Evolutionary conservation across 495 filamentous ascomycete genomes (phyloP), one percentile per base, ranked within the genome.

Genomic region (Lasiosphaeria ovina): DNA sequence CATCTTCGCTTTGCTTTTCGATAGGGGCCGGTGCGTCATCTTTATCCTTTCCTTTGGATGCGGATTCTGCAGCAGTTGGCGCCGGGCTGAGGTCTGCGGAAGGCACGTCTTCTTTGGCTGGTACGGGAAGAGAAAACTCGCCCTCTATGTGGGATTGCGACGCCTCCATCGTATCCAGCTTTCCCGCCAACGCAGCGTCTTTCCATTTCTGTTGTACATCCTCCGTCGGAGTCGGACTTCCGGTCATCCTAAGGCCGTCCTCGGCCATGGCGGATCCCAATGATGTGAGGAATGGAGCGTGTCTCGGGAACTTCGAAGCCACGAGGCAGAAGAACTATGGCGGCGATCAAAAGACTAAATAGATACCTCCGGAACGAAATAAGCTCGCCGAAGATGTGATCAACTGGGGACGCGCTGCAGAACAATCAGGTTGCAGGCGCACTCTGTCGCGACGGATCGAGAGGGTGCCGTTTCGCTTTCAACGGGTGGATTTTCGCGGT

Each of bases 21-120:
- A 51, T 67, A 3, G 66, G 16, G 58, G 67, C 53, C 31, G 65
- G 59, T 9, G 62, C 32, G 48, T 79, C 77, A 8, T 71, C 67
- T 62, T 77, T 76, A 3, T 72, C 65, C 31, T 73, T 71, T 40
- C 54, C 62, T 45, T 64, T 61, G 6, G 58, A 1, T 17, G 42
- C 49, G 8, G 56, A 6, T n/a, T 51, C 47, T 16, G 42, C 34
- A 16, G 44, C 12, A n/a, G 44, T n/a, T 47, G 11, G 36, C 24
- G 14, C 49, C 40, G 17, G 51, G 17, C 10, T 35, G 36, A 14
- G 54, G 14, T 10, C 24, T 35, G 54, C 17, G 24, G 50, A 17
- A 12, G 57, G 40, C 52, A 35, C 40, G 52, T 6, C 32, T n/a
- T 61, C 59, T 36, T 52, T 51, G 33, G 55, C 51, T 31, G 61